Conservation (phyloP, 768 basidiomycete genomes). For the Leccinum barrowsii region DNA sequence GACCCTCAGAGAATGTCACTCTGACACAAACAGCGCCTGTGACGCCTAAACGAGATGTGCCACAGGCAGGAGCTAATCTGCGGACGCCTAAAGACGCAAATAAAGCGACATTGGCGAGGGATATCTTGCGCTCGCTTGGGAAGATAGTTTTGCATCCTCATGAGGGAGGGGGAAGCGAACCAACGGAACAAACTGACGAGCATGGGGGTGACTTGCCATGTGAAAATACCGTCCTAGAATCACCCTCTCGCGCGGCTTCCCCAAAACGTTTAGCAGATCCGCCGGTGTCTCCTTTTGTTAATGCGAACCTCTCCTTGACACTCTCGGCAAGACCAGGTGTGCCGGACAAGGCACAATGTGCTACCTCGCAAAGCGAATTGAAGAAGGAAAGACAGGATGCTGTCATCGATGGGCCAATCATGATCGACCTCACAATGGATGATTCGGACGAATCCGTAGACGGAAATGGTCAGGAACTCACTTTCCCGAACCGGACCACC, state of each 20-base stretch:
- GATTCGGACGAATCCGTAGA: conserved; percentile 21
- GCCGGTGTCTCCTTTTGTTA: not conserved
- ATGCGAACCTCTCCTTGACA: not conserved
- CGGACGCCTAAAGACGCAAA: conserved; percentile 42
- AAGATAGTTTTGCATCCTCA: conserved; percentile 6
- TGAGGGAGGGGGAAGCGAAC: conserved; percentile 8
- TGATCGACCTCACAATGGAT: conserved; percentile 27
- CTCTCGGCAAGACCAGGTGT: not conserved
- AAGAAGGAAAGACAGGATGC: conserved; percentile 2
- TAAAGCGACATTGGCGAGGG: conserved; percentile 50
- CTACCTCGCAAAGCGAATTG: not conserved
- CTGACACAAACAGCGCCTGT: not conserved
- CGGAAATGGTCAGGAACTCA: conserved; percentile 8
- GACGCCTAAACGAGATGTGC: conserved; percentile 9
- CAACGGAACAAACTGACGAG: not conserved
- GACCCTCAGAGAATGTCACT: not conserved
- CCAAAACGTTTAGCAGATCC: not conserved
- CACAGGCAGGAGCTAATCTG: not conserved
- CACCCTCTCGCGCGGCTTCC: not conserved
- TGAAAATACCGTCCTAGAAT: not conserved
- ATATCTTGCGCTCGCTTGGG: conserved; percentile 53
- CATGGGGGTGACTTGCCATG: not conserved
- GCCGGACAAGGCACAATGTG: not conserved
- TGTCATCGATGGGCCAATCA: conserved; percentile 16
- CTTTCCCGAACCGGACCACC: conserved; percentile 8